Conservation (phyloP, 192 early-diverging fungal genomes). For the Cetraspora pellucida region DNA sequence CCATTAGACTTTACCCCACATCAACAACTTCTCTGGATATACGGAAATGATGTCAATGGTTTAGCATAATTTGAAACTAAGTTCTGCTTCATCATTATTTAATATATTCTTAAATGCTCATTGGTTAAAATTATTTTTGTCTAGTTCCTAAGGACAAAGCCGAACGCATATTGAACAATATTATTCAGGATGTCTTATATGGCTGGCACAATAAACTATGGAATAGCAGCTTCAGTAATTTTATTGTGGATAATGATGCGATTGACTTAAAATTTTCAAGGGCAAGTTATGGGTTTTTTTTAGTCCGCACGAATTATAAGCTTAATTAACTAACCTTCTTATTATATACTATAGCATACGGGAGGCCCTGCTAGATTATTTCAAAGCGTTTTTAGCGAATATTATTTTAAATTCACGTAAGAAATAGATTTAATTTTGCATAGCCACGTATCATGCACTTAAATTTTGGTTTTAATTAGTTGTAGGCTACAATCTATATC, state of each 20-base stretch:
- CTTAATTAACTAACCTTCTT: background rate
- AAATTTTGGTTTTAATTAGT: constrained; percentile 19
- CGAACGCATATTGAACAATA: constrained; percentile 39
- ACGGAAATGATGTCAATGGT: constrained; percentile 44
- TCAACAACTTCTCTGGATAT: constrained; percentile 68
- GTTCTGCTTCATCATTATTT: background rate
- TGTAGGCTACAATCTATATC: constrained; percentile 37
- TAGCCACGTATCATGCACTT: background rate
- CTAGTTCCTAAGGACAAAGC: constrained; percentile 42
- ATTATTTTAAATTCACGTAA: constrained; percentile 27
- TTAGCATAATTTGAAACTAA: background rate
- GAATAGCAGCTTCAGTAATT: constrained; percentile 50
- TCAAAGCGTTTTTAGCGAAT: constrained; percentile 25
- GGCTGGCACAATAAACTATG: constrained; percentile 58
- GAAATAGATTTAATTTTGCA: background rate
- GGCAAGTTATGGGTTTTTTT: background rate
- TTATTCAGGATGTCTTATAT: constrained; percentile 55
- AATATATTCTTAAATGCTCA: background rate
- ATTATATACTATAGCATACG: background rate
- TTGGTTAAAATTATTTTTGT: background rate
- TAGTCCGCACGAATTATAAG: background rate
- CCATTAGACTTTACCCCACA: constrained; percentile 67
- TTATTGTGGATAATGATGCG: background rate
- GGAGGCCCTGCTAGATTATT: constrained; percentile 18
- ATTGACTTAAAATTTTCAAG: background rate